Evolutionary conservation across 345 rosid species (phyloP).

Genomic region (Erucastrum elatum): DNA sequence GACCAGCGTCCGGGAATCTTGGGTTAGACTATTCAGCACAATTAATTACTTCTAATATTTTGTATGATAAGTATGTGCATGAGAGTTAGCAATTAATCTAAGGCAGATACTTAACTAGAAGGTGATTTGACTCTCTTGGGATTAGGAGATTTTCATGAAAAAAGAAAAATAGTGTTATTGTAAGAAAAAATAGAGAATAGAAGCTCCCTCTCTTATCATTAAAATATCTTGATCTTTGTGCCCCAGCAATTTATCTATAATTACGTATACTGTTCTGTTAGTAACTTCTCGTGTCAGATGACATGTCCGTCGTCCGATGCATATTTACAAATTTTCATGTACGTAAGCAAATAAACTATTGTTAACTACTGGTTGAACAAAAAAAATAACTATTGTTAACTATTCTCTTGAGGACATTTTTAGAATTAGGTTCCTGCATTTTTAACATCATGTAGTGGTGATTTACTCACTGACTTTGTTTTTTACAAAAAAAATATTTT

Average conservation of each 20-base stretch:
- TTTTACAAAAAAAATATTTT: too few species aligned
- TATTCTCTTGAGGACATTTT: background rate
- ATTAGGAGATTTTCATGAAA: conserved; percentile 17
- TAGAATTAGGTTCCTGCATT: background rate
- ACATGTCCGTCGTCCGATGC: conserved; percentile 15
- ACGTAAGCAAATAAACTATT: background rate
- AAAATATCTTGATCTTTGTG: conserved; percentile 15
- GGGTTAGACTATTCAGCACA: conserved; percentile 7
- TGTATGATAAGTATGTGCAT: conserved; percentile 12
- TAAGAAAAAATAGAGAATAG: conserved; percentile 36
- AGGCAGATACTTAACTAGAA: background rate
- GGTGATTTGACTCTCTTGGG: conserved; percentile 38
- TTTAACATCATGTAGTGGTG: too few species aligned
- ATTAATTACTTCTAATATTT: background rate
- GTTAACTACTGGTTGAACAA: background rate
- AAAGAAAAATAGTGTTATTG: conserved; percentile 5
- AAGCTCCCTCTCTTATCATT: conserved; percentile 30
- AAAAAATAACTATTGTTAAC: too few species aligned
- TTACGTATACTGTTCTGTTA: background rate
- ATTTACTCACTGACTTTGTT: too few species aligned
- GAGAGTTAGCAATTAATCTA: conserved; percentile 32
- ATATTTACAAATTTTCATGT: background rate
- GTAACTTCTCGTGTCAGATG: background rate
- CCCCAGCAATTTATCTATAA: conserved; percentile 7
- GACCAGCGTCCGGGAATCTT: conserved; percentile 39